Evolutionary conservation across 805 yeast genomes (phyloP).

Genomic region (Jamesozyma hellenica): DNA sequence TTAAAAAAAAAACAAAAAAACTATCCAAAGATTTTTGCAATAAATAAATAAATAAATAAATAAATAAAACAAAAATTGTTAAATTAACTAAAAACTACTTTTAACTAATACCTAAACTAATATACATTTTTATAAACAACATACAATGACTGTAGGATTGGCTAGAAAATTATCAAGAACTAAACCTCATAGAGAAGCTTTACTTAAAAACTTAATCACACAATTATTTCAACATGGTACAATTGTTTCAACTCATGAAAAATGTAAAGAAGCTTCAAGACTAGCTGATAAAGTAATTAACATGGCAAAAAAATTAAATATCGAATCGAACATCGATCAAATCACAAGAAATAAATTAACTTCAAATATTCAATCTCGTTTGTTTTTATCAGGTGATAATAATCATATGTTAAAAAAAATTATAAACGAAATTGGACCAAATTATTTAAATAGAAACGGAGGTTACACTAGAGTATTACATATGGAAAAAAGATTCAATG

Average conservation of each 20-base stretch:
- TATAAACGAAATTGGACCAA: slow-evolving; percentile 49
- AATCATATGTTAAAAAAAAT: slow-evolving; percentile 52
- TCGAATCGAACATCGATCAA: slow-evolving; percentile 11
- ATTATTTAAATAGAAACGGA: slow-evolving; percentile 55
- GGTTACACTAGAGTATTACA: slow-evolving; percentile 82
- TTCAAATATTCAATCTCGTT: slow-evolving; percentile 31
- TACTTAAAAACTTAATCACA: slow-evolving; percentile 55
- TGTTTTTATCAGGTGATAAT: slow-evolving; percentile 38
- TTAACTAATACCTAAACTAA: no score
- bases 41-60: no score
- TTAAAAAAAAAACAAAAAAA: no score
- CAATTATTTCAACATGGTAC: slow-evolving; percentile 62
- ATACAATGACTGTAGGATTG: slow-evolving; percentile 24
- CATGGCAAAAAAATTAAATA: slow-evolving; percentile 37
- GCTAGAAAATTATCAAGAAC: slow-evolving; percentile 31
- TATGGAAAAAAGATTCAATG: slow-evolving; percentile 80
- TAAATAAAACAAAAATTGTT: not conserved
- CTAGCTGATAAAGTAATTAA: slow-evolving; percentile 55
- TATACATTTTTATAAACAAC: no score
- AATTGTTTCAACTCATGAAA: slow-evolving; percentile 62
- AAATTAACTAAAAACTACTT: no score
- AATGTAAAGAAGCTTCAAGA: slow-evolving; percentile 60
- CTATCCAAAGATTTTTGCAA: no score
- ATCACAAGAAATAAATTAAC: slow-evolving; percentile 5
- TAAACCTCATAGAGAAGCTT: slow-evolving; percentile 43